Percentiles rank a stretch among this genome's conserved stretches.
These are phyloP conservation scores for Solanum stenotomum DNA, from an alignment of 257 asterid genomes.

Conservation along the genomic window DNA sequence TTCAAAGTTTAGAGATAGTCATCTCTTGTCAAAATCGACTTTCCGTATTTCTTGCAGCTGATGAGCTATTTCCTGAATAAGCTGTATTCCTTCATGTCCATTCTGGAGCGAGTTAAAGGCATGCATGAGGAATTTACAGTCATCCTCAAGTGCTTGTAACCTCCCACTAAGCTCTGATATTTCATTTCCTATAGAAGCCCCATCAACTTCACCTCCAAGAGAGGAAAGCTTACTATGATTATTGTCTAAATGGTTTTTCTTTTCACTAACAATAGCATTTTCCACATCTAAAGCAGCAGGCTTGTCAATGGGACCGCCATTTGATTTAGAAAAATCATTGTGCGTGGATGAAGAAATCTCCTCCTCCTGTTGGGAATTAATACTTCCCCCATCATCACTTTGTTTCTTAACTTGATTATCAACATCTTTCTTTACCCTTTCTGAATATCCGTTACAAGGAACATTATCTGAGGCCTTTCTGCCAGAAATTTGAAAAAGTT, in stretches of 20 bases:
- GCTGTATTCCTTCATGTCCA: conserved; percentile 38
- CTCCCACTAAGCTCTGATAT: conserved; percentile 27
- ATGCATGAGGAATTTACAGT: conserved; percentile 28
- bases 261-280: conserved; percentile 5
- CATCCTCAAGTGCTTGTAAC: conserved; percentile 47
- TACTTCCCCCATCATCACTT: not conserved
- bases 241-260: conserved; percentile 1
- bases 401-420: conserved; percentile 6
- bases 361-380: conserved; percentile 16
- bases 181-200: conserved; percentile 22
- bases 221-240: not conserved
- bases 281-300: conserved; percentile 10
- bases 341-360: not conserved
- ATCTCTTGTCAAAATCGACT: conserved; percentile 13
- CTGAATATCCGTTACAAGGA: conserved; percentile 16
- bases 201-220: conserved; percentile 10
- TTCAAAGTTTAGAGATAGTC: conserved; percentile 10
- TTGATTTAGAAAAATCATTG: conserved; percentile 2
- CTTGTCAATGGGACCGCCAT: conserved; percentile 12
- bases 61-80: conserved; percentile 41
- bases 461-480: conserved; percentile 10
- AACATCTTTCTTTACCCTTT: conserved; percentile 2
- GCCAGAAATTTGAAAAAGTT: conserved; percentile 28
- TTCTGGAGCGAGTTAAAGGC: conserved; percentile 28
- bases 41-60: conserved; percentile 37